A percentile compares a stretch with the other conserved stretches of the same genome.
Conservation (phyloP, 2,329 filamentous ascomycete species). For the Ophiocordyceps camponoti-floridani region DNA sequence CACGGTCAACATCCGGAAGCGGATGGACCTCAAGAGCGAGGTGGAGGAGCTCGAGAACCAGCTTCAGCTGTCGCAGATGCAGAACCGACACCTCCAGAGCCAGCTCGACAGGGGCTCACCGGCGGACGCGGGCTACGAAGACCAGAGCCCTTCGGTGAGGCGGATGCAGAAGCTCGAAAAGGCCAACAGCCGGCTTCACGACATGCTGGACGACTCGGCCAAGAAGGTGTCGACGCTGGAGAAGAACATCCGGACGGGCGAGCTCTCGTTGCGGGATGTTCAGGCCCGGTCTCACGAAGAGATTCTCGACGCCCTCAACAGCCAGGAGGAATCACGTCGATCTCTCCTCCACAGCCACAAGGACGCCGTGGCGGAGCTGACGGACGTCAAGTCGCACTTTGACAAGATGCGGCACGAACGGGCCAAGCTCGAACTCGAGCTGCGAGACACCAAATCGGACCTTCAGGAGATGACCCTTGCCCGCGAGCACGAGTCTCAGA, state of each 20-base stretch:
- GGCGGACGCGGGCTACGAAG: constrained; percentile 46
- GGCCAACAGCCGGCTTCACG: constrained; percentile 79
- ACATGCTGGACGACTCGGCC: constrained; percentile 83
- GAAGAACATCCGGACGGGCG: constrained; percentile 68
- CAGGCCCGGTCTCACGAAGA: constrained; percentile 91
- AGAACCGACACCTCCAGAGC: constrained; percentile 79
- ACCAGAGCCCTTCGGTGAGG: constrained; percentile 62
- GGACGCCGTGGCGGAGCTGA: constrained; percentile 65
- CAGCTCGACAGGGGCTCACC: constrained; percentile 59
- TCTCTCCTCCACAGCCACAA: constrained; percentile 73
- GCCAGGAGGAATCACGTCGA: constrained; percentile 75
- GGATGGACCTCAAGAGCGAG: constrained; percentile 80
- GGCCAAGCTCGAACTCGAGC: constrained; percentile 63
- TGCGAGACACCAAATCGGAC: constrained; percentile 70
- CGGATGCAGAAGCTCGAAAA: constrained; percentile 84
- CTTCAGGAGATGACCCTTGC: constrained; percentile 62
- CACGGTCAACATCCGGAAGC: constrained; percentile 66
- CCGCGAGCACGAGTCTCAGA: constrained; percentile 74
- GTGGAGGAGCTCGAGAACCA: constrained; percentile 88
- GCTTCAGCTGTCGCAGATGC: constrained; percentile 85
- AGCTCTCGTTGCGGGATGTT: constrained; percentile 76
- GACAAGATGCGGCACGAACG: constrained; percentile 75
- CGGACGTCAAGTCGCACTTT: constrained; percentile 71
- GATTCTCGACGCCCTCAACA: constrained; percentile 79
- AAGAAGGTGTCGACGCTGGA: constrained; percentile 86